Evolutionary conservation across 2,329 filamentous ascomycete genomes (phyloP), one percentile per base, ranked within the genome.

Genomic region (Fusarium humuli): DNA sequence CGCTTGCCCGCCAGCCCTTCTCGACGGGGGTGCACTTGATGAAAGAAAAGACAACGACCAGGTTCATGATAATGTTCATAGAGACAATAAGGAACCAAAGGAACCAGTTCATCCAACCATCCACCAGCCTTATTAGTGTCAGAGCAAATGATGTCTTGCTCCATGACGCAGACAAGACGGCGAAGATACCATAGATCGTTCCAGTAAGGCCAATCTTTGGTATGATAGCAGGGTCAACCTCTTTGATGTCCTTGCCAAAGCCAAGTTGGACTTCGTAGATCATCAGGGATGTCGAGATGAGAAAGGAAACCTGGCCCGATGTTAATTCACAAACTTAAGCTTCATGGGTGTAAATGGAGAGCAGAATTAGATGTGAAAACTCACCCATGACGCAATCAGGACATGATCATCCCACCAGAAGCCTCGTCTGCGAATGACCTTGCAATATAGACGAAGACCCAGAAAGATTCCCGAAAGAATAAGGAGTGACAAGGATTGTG

Each of bases 331-430:
- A 20, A 25, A 27, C 18, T 25, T 2, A 53, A 9, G 14, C 6
- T 9, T n/a, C 0, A 6, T 1, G 1, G 0, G 3, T 3, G 12
- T 2, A 13, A 6, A 20, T 45, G 4, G 2, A 12, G 7, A 10
- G 7, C 6, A 18, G 6, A 14, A 7, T 6, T 23, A 6, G 23
- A 23, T 23, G 23, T 6, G 9, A 6, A 18, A 27, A 20, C 59
- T 32, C 5, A 62, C 60, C 60, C 57, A 62, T 7, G 60, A 25
- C 2, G 60, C 57, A 23, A 62, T 41, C 1, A 62, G 25, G 10
- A 55, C 14, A 20, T 47, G 16, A 34, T 61, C 60, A 10, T 62
- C 60, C 57, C 57, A 61, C 60, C 60, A 62, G 16, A 61, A 29
- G 0, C 57, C 20, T 3, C 57, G 22, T 1, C 6, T 30, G 0